Evolutionary conservation across 2,329 filamentous ascomycete genomes (phyloP).

Genomic region (Xylariaceae sp.): DNA sequence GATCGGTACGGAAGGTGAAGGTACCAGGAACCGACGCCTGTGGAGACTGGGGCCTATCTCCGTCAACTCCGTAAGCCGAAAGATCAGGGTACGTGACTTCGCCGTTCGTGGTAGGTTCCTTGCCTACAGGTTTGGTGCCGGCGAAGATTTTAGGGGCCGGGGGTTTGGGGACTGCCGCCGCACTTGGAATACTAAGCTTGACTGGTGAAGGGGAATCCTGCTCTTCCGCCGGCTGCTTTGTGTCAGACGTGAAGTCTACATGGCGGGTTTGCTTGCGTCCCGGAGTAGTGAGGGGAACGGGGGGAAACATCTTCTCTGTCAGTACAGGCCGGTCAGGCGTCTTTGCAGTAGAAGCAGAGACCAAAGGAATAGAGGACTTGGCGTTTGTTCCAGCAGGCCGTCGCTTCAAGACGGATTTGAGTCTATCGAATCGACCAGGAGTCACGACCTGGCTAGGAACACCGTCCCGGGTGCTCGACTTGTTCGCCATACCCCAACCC

Average conservation of each 20-base stretch:
- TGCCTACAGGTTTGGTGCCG: constrained; percentile 31
- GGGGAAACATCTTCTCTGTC: constrained; percentile 50
- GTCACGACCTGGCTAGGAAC: constrained; percentile 40
- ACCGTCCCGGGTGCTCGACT: constrained; percentile 33
- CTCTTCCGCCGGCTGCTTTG: constrained; percentile 45
- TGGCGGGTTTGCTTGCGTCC: constrained; percentile 65
- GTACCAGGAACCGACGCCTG: constrained; percentile 49
- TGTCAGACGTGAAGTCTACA: constrained; percentile 74
- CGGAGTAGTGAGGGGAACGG: constrained; percentile 58
- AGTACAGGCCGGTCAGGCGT: constrained; percentile 42
- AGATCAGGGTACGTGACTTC: constrained; percentile 53
- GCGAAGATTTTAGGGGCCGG: constrained; percentile 34
- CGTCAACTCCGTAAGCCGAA: constrained; percentile 36
- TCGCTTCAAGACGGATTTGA: constrained; percentile 56
- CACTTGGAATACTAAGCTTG: constrained; percentile 46
- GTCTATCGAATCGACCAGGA: constrained; percentile 50
- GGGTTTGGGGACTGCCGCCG: constrained; percentile 37
- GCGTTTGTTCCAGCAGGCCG: constrained; percentile 38
- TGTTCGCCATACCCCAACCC: constrained; percentile 51
- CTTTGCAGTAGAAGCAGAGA: constrained; percentile 39
- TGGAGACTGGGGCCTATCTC: constrained; percentile 18
- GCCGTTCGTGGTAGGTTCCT: constrained; percentile 29
- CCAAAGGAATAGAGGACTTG: constrained; percentile 47
- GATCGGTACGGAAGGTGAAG: constrained; percentile 63
- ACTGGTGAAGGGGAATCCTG: constrained; percentile 55